These are phyloP conservation scores for Penicillium simplicissimum DNA, from an alignment of 495 filamentous ascomycete genomes.

Conservation along the genomic window DNA sequence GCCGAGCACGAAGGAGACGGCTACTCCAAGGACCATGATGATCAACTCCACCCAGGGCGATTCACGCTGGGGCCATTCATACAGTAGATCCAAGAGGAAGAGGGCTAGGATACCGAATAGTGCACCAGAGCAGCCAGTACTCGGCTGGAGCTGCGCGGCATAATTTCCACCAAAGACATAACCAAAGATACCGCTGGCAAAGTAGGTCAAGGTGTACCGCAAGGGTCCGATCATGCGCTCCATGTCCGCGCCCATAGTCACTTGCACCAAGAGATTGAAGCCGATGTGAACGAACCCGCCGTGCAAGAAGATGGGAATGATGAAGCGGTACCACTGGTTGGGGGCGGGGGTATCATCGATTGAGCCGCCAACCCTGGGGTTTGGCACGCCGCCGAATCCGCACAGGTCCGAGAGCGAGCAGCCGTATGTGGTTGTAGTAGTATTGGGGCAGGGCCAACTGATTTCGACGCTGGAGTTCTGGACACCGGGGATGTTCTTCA, in stretches of 20 bases:
- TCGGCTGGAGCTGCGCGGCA: conserved; percentile 74
- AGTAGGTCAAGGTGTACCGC: conserved; percentile 84
- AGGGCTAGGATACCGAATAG: conserved; percentile 92
- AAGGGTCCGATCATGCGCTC: conserved; percentile 83
- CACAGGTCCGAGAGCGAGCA: conserved; percentile 80
- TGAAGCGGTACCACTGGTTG: conserved; percentile 96
- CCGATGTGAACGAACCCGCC: conserved; percentile 90
- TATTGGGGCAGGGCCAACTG: conserved; percentile 74
- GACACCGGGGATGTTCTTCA: conserved; percentile 75
- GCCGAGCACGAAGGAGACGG: conserved; percentile 88
- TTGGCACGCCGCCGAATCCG: conserved; percentile 72
- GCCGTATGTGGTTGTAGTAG: conserved; percentile 55
- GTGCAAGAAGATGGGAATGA: conserved; percentile 92
- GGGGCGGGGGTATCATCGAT: conserved; percentile 56
- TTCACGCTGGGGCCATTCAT: conserved; percentile 78
- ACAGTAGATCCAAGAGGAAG: conserved; percentile 82
- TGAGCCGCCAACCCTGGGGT: conserved; percentile 48
- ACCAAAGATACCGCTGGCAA: conserved; percentile 90
- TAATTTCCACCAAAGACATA: conserved; percentile 96
- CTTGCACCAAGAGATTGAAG: conserved; percentile 90
- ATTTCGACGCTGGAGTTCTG: conserved; percentile 56
- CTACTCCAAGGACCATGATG: conserved; percentile 80
- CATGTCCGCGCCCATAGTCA: conserved; percentile 86
- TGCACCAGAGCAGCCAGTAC: conserved; percentile 83
- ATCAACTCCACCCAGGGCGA: conserved; percentile 77